Percentiles rank a stretch among this genome's conserved stretches.
phyloP scores from a whole-genome alignment of 176 grass and related monocot genomes.

The Avena insularis region DNA sequence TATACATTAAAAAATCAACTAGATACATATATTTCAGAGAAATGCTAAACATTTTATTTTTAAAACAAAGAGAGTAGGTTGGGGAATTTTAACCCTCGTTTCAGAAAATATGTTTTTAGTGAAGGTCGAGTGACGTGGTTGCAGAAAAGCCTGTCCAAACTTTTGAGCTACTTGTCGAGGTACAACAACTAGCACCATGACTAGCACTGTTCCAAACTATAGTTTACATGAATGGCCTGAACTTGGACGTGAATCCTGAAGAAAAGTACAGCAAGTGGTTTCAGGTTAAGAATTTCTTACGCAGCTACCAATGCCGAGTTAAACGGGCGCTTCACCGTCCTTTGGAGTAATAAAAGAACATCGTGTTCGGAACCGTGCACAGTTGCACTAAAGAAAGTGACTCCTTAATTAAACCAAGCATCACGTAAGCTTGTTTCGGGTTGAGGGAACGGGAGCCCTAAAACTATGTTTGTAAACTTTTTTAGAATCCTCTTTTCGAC shows the following conservation, averaged over 20 bases:
- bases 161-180: conserved; percentile 20
- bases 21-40: too few relatives aligned
- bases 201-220: background rate
- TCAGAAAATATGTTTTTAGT: too few relatives aligned
- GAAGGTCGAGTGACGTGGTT: background rate
- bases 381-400: conserved; percentile 35
- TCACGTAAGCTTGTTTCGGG: background rate
- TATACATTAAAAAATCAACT: too few relatives aligned
- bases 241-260: conserved; percentile 39
- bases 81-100: too few relatives aligned
- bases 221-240: conserved; percentile 19
- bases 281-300: background rate
- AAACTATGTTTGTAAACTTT: background rate
- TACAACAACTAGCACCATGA: conserved; percentile 13
- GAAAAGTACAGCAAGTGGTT: conserved; percentile 33
- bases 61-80: too few relatives aligned
- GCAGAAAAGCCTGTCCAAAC: background rate
- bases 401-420: conserved; percentile 16
- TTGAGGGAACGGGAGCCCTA: background rate
- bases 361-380: background rate
- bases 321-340: conserved; percentile 9
- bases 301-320: background rate
- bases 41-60: too few relatives aligned
- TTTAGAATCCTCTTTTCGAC: too few relatives aligned
- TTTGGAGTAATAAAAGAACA: conserved; percentile 5